Evolutionary conservation across 352 stramenopile species (phyloP).

Genomic region (Phytophthora crassamura): DNA sequence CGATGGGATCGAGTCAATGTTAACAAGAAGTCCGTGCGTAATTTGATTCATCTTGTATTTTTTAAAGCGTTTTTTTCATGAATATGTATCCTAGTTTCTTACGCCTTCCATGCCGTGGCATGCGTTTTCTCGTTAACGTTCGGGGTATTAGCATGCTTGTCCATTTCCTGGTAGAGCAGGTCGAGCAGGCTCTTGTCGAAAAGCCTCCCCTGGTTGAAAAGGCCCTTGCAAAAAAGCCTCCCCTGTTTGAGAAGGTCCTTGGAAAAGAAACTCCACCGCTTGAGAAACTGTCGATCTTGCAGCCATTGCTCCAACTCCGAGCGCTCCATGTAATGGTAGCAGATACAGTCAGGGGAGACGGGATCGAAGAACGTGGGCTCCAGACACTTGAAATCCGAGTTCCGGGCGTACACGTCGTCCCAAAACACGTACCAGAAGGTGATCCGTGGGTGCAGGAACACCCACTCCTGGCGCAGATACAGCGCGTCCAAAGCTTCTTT

Average conservation of each 20-base stretch:
- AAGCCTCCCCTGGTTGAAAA: background rate
- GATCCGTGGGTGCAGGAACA: conserved; percentile 25
- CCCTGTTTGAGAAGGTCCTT: background rate
- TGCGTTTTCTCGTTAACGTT: no score
- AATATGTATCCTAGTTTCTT: no score
- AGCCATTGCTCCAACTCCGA: conserved; percentile 30
- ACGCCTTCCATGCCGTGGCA: no score
- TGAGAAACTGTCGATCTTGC: conserved; percentile 7
- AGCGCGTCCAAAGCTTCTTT: conserved; percentile 1
- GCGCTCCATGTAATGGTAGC: conserved; percentile 36
- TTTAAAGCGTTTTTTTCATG: no score
- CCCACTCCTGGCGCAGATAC: conserved; percentile 19
- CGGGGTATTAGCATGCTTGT: background rate
- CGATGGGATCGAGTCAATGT: no score
- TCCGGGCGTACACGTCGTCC: conserved; percentile 42
- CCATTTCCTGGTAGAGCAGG: conserved; percentile 1
- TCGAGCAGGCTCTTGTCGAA: conserved; percentile 6
- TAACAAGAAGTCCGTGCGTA: no score
- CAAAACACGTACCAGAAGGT: conserved; percentile 53
- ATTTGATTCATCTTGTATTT: no score
- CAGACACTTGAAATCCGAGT: conserved; percentile 30
- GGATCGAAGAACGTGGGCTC: conserved; percentile 26
- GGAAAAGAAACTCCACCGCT: no score
- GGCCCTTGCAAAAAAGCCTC: background rate
- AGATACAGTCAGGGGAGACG: conserved; percentile 21